Evolutionary conservation across 2,329 filamentous ascomycete genomes (phyloP).

Genomic region (Corynespora cassiicola): DNA sequence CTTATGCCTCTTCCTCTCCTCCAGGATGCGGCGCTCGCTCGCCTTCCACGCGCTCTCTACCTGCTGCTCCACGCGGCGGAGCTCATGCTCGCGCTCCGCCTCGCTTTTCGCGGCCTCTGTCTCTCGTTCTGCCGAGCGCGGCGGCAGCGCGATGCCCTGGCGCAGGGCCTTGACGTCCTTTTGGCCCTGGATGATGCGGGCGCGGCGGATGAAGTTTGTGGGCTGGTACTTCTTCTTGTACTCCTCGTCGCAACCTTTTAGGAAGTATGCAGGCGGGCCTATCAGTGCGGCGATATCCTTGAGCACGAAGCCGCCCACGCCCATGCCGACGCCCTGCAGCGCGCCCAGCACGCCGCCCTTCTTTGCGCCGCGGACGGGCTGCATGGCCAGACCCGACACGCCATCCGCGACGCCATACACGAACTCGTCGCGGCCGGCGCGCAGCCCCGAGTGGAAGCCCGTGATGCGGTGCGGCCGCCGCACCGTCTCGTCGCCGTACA

Average conservation of each 20-base stretch:
- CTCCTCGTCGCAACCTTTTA: slow-evolving; percentile 71
- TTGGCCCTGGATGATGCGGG: slow-evolving; percentile 65
- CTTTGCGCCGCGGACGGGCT: slow-evolving; percentile 65
- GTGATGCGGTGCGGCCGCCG: slow-evolving; percentile 68
- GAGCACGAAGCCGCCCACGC: slow-evolving; percentile 67
- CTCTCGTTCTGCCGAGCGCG: slow-evolving; percentile 14
- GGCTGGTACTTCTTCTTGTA: slow-evolving; percentile 61
- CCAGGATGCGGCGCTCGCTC: slow-evolving; percentile 25
- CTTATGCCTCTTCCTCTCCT: slow-evolving; percentile 33
- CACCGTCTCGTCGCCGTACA: slow-evolving; percentile 75
- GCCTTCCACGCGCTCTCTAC: slow-evolving; percentile 31
- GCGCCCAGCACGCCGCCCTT: slow-evolving; percentile 62
- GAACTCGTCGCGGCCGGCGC: slow-evolving; percentile 67
- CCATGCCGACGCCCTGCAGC: slow-evolving; percentile 64
- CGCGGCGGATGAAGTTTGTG: slow-evolving; percentile 60
- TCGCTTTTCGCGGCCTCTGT: slow-evolving; percentile 5
- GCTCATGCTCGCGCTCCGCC: slow-evolving; percentile 3
- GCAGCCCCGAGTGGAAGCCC: slow-evolving; percentile 67
- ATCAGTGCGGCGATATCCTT: slow-evolving; percentile 69
- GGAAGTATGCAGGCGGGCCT: slow-evolving; percentile 66
- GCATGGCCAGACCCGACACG: slow-evolving; percentile 66
- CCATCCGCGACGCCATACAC: slow-evolving; percentile 70
- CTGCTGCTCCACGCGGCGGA: slow-evolving; percentile 37
- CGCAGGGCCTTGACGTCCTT: slow-evolving; percentile 32
- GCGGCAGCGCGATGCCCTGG: slow-evolving; percentile 11